Evolutionary conservation across 2,329 filamentous ascomycete species (phyloP), one percentile per base, ranked within the genome.

Genomic region (Colletotrichum viniferum): DNA sequence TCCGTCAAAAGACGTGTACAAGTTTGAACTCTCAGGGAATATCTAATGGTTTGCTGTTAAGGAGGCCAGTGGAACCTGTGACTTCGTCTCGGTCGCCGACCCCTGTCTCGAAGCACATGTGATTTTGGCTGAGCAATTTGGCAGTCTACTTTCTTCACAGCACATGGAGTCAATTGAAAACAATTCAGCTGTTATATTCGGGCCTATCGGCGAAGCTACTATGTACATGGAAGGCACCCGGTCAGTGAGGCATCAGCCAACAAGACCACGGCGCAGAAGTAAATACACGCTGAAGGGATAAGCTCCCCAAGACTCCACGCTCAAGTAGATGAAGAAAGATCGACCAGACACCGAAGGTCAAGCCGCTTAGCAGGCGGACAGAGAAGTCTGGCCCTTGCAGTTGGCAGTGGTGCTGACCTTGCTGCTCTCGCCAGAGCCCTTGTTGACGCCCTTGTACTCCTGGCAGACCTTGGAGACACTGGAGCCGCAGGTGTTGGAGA

Each of bases 401-500:
- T 75, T 71, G 48, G 77, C 76, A 5, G 76, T 77, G 34, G 74
- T 77, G 62, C 28, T 75, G 67, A 77, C 76, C 71, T 77, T 77
- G 52, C 30, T 24, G 74, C 74, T 77, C 34, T 64, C 36, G 13
- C 71, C 71, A 60, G 56, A 67, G 36, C 71, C 70, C 71, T 77
- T 77, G 21, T 26, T 69, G 66, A 77, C 74, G 5, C 76, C 76
- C 74, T 77, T 74, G 76, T 77, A 77, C 71, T 77, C 74, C 55
- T 77, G 76, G 68, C 76, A 77, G 48, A 77, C 76, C 74, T 77
- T 77, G 63, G 60, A 16, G 58, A 75, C 71, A 34, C 71, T 75
- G 63, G 69, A 76, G 5, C 76, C 76, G 74, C 74, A 76, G 8
- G 71, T 70, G 52, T 86, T n/a, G 7, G 74, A 76, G 26, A 76